Evolutionary conservation across 306 rosid species (phyloP).

Genomic region (Corylus avellana): DNA sequence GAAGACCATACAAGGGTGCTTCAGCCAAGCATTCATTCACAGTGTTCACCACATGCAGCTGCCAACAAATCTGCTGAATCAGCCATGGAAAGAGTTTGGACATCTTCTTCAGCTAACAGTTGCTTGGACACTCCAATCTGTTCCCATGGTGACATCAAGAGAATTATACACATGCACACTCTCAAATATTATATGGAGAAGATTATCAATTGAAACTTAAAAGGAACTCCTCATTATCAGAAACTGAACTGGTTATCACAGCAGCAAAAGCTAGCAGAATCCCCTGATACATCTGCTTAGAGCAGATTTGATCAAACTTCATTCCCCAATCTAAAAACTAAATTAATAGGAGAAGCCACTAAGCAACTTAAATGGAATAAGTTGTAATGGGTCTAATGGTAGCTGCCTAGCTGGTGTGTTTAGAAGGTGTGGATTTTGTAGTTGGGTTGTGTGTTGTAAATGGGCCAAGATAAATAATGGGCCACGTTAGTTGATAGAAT

Average conservation of each 20-base stretch:
- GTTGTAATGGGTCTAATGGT: too few relatives aligned
- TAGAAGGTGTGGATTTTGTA: too few relatives aligned
- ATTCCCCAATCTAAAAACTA: background rate
- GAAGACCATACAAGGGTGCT: constrained; percentile 75
- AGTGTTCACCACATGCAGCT: constrained; percentile 53
- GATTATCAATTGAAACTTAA: background rate
- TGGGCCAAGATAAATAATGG: too few relatives aligned
- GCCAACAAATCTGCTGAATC: constrained; percentile 57
- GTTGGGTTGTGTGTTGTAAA: too few relatives aligned
- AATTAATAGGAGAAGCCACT: background rate
- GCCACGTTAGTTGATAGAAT: too few relatives aligned
- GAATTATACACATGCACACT: background rate
- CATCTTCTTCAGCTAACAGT: constrained; percentile 90
- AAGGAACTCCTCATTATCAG: background rate
- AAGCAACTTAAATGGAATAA: too few relatives aligned
- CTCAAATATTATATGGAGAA: too few relatives aligned
- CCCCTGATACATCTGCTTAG: background rate
- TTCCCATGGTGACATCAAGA: constrained; percentile 31
- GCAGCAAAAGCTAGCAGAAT: background rate
- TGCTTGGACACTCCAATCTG: constrained; percentile 99
- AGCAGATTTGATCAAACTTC: background rate
- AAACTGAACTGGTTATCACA: background rate
- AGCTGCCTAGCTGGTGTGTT: too few relatives aligned
- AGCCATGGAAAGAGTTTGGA: constrained; percentile 65
- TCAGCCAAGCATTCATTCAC: constrained; percentile 74